A percentile compares a stretch with the other conserved stretches of the same genome.
phyloP scores from a whole-genome alignment of 345 rosid species.

The Acer campestre region DNA sequence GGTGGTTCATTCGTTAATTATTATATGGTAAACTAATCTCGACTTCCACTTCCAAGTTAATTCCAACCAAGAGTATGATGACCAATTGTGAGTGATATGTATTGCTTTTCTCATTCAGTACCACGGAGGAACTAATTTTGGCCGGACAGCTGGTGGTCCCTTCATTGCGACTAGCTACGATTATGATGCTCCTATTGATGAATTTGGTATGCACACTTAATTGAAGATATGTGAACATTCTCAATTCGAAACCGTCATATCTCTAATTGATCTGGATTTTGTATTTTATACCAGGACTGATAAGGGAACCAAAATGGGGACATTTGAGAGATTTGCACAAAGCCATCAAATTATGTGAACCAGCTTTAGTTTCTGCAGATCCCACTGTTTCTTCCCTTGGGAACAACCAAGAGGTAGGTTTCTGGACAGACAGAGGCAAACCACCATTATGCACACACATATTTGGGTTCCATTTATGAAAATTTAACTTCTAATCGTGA shows the following conservation, averaged over 20 bases:
- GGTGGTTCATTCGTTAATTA: slow-evolving; percentile 84
- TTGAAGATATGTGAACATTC: not conserved
- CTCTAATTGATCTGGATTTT: slow-evolving; percentile 1
- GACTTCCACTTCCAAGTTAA: not conserved
- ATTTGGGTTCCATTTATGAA: not conserved
- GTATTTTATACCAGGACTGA: slow-evolving; percentile 47
- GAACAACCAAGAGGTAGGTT: slow-evolving; percentile 65
- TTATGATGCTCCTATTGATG: slow-evolving; percentile 97
- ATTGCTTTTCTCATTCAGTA: slow-evolving; percentile 44
- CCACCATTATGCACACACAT: not conserved
- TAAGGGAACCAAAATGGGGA: slow-evolving; percentile 84
- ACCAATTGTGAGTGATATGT: not conserved
- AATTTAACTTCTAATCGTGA: not conserved
- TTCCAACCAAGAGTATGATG: not conserved
- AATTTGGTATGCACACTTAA: slow-evolving; percentile 59
- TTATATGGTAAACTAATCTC: slow-evolving; percentile 63
- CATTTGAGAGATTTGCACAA: slow-evolving; percentile 87
- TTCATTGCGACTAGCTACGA: slow-evolving; percentile 97
- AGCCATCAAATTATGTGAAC: slow-evolving; percentile 82
- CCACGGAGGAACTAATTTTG: slow-evolving; percentile 96
- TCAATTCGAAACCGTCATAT: not conserved
- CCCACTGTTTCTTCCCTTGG: slow-evolving; percentile 67
- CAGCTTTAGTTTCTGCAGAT: slow-evolving; percentile 70
- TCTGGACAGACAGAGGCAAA: not conserved
- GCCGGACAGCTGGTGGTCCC: slow-evolving; percentile 90